Evolutionary conservation across 1,139 yeast species (phyloP).

Genomic region (Yamadazyma triangularis): DNA sequence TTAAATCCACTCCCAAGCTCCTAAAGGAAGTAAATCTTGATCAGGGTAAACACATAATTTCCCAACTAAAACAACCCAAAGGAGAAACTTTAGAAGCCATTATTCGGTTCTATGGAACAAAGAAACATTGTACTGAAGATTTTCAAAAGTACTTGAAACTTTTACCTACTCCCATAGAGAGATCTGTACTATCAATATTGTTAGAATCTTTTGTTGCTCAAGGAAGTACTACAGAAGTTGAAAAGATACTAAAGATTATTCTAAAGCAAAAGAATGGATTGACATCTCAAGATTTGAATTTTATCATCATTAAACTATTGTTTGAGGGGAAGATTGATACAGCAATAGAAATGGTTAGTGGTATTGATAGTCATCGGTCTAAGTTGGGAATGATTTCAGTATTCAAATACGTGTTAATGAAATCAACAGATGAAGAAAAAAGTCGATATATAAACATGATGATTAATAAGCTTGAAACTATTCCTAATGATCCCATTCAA

Average conservation of each 20-base stretch:
- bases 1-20: not conserved
- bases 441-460: slow-evolving; percentile 2
- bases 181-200: slow-evolving; percentile 32
- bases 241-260: slow-evolving; percentile 26
- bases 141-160: no score
- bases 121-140: no score
- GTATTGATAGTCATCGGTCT: slow-evolving; percentile 18
- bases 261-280: slow-evolving; percentile 25
- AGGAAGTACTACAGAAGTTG: slow-evolving; percentile 25
- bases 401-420: slow-evolving; percentile 6
- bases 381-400: slow-evolving; percentile 19
- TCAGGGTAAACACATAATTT: not conserved
- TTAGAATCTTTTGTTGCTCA: slow-evolving; percentile 25
- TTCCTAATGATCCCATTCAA: slow-evolving; percentile 1
- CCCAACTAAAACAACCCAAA: not conserved
- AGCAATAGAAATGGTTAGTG: slow-evolving; percentile 18
- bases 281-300: slow-evolving; percentile 21
- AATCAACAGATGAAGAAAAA: not conserved
- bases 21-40: not conserved
- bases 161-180: slow-evolving; percentile 13
- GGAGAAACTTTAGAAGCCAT: not conserved
- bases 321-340: slow-evolving; percentile 19
- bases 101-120: not conserved
- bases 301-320: slow-evolving; percentile 24
- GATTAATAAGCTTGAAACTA: slow-evolving; percentile 1